Evolutionary conservation across 2,329 filamentous ascomycete genomes (phyloP).

Genomic region (Ramularia endophylla): DNA sequence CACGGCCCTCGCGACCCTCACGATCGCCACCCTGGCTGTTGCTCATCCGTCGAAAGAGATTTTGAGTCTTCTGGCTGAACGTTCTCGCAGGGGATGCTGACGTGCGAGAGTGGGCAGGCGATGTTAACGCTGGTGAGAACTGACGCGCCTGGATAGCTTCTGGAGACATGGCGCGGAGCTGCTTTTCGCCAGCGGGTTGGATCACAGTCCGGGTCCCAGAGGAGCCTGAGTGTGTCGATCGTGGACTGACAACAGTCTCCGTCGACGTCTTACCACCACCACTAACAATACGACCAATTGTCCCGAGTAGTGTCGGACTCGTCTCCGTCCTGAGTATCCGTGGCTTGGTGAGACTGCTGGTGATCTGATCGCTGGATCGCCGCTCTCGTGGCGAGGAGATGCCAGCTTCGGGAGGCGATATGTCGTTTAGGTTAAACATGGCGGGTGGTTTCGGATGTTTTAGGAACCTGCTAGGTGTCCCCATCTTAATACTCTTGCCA

Average conservation of each 20-base stretch:
- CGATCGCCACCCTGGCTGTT: constrained; percentile 19
- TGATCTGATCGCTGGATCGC: constrained; percentile 23
- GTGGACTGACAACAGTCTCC: constrained; percentile 19
- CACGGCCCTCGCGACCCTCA: constrained; percentile 2
- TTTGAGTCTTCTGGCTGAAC: constrained; percentile 26
- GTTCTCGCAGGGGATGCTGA: constrained; percentile 23
- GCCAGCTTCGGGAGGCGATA: constrained; percentile 9
- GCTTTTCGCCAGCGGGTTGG: constrained; percentile 13
- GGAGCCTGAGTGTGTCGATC: constrained; percentile 21
- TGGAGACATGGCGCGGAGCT: constrained; percentile 10
- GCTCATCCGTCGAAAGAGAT: constrained; percentile 29
- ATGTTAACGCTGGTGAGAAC: constrained; percentile 6
- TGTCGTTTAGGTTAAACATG: constrained; percentile 19
- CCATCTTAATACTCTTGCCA: constrained; percentile 29
- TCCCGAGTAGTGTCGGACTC: constrained; percentile 20
- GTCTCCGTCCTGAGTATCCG: constrained; percentile 25
- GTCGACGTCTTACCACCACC: constrained; percentile 13
- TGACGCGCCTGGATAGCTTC: constrained; percentile 5
- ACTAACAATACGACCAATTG: constrained; percentile 11
- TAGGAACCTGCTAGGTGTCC: constrained; percentile 32
- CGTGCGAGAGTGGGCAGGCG: constrained; percentile 11
- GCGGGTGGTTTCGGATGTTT: constrained; percentile 21
- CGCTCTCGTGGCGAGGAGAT: constrained; percentile 11
- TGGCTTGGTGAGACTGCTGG: constrained; percentile 19
- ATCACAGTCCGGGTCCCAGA: constrained; percentile 25